Evolutionary conservation across 352 stramenopile species (phyloP).

Genomic region (Globisporangium paddicum): DNA sequence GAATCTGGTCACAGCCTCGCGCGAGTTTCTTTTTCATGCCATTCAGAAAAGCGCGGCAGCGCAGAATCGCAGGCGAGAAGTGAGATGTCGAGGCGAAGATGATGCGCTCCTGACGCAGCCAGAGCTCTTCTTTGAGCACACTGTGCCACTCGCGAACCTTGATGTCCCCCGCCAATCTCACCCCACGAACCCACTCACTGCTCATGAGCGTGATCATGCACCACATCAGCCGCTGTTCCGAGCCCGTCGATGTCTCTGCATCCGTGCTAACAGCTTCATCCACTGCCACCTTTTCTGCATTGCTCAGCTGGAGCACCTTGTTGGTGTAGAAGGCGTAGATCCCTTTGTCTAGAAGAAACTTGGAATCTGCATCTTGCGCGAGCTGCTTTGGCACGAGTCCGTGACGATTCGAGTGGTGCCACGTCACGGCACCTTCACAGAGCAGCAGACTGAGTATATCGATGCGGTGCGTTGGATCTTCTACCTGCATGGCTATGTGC

Average conservation of each 20-base stretch:
- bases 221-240: constrained; percentile 38
- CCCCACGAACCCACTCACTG: constrained; percentile 33
- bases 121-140: constrained; percentile 48
- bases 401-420: constrained; percentile 42
- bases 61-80: constrained; percentile 34
- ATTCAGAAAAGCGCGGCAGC: constrained; percentile 55
- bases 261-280: not conserved
- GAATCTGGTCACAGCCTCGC: constrained; percentile 17
- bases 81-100: constrained; percentile 39
- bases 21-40: constrained; percentile 42
- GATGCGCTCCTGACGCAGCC: constrained; percentile 48
- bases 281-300: not conserved
- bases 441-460: constrained; percentile 46
- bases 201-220: constrained; percentile 50
- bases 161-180: constrained; percentile 32
- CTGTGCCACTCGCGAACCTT: constrained; percentile 48
- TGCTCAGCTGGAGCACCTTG: constrained; percentile 6
- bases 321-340: constrained; percentile 44
- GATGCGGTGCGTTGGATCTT: constrained; percentile 38
- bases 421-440: constrained; percentile 46
- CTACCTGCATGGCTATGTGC: constrained; percentile 45
- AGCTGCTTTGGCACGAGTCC: constrained; percentile 48
- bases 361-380: constrained; percentile 23
- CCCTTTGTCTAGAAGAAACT: constrained; percentile 29
- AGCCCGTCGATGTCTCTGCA: not conserved